Evolutionary conservation across 1,139 yeast genomes (phyloP).

Genomic region (Candida mesenterica): DNA sequence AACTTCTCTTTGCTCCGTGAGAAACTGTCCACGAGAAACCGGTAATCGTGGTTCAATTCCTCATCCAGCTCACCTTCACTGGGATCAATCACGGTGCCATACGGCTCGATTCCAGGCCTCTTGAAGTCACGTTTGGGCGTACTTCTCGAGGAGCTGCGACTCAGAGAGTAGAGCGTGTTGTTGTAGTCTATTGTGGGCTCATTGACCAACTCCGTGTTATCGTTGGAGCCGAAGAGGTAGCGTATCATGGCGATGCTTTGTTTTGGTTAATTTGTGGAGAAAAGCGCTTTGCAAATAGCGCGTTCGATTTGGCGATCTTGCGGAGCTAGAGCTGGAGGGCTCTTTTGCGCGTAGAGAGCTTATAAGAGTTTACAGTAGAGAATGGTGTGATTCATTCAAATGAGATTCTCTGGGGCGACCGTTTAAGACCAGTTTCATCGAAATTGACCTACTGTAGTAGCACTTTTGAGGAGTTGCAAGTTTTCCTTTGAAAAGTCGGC

Average conservation of each 20-base stretch:
- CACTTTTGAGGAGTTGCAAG: too few relatives aligned
- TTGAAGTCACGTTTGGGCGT: constrained; percentile 1
- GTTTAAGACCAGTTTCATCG: too few relatives aligned
- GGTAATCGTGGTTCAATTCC: constrained; percentile 16
- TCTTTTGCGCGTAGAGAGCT: too few relatives aligned
- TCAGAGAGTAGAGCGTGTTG: constrained; percentile 21
- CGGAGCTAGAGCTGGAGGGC: too few relatives aligned
- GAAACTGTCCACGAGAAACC: constrained; percentile 11
- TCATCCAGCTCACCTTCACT: constrained; percentile 17
- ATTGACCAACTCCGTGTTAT: constrained; percentile 25
- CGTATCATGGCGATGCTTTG: constrained; percentile 10
- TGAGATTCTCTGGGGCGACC: too few relatives aligned
- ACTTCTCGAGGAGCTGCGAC: background rate
- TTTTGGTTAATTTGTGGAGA: too few relatives aligned
- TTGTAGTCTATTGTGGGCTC: constrained; percentile 42
- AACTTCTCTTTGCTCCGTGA: constrained; percentile 9
- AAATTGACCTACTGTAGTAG: too few relatives aligned
- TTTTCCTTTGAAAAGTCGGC: too few relatives aligned
- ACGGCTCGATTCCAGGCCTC: background rate
- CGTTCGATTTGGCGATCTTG: too few relatives aligned
- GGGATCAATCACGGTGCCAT: background rate
- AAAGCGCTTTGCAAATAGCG: too few relatives aligned
- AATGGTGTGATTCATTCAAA: too few relatives aligned
- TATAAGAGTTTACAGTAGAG: too few relatives aligned
- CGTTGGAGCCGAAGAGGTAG: constrained; percentile 14